Base-by-base conservation (phyloP, 2,329 filamentous ascomycete species). In the Aureobasidium sp. region DNA sequence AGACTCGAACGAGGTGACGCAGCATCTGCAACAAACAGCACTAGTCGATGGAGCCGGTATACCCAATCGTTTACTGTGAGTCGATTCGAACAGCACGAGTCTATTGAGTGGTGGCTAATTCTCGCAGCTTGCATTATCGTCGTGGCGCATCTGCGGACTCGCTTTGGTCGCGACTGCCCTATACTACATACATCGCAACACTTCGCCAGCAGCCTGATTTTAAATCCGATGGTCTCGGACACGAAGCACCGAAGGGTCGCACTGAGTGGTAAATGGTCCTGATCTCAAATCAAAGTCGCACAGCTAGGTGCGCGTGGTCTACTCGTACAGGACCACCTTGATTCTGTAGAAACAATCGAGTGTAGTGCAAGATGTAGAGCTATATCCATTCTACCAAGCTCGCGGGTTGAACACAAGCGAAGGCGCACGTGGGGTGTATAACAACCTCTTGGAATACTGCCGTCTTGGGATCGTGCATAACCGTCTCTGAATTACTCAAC, bases 81-180 rank as follows among this genome's bases (percentile, higher is more conserved):
- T 50, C 10, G 16, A 42, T 13, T 21, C 44, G 15, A n/a, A 58
- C 42, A 29, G 47, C 29, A n/a, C 54, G 13, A 47, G 9, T 30
- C 30, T 10, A 29, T 37, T 13, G 21, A 37, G 30, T 29, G 41
- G 41, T 39, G 25, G 21, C 39, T 48, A 48, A 58, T 32, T 21
- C 30, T 29, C 21, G 21, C 45, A 61, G 58, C 3, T 61, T 47
- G 48, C 58, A 44, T 49, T 53, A 44, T 61, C 58, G 47, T 30
- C 58, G 39, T 61, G 58, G 58, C 47, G 49, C 47, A 53, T 61
- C 36, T 61, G 58, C 21, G 58, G 58, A 11, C 39, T 61, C 41
- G 58, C 58, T 27, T 53, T 61, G 47, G 15, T 61, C 13, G 49
- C 49, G 15, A 45, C 48, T 37, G 58, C 58, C 25, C 27, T 61